phyloP scores from a whole-genome alignment of 352 stramenopile species.

The Bremia lactucae region DNA sequence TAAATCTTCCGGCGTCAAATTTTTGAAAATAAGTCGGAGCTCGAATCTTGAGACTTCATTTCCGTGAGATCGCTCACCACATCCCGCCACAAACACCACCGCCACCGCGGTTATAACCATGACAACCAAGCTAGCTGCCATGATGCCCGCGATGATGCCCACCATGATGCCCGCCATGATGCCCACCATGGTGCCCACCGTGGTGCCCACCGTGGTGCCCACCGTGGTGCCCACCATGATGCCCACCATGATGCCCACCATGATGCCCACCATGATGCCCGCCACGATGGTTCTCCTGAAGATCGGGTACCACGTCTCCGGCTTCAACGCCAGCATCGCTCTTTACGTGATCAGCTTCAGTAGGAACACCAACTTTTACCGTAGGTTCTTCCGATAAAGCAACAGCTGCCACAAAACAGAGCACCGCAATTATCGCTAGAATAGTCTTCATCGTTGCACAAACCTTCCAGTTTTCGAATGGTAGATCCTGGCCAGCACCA shows the following conservation, averaged over 20 bases:
- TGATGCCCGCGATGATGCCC: too few relatives aligned
- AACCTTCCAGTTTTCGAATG: too few relatives aligned
- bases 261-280: neutral
- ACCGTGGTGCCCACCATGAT: neutral
- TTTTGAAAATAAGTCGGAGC: too few relatives aligned
- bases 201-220: neutral
- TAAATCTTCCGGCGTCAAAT: too few relatives aligned
- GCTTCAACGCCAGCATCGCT: neutral
- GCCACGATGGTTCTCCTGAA: neutral
- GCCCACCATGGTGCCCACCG: neutral
- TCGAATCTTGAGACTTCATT: too few relatives aligned
- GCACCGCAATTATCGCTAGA: slow-evolving; percentile 4
- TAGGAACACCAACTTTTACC: neutral
- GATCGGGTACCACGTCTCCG: neutral
- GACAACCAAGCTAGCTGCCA: too few relatives aligned
- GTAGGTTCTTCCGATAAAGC: slow-evolving; percentile 2
- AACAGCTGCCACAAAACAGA: slow-evolving; percentile 7
- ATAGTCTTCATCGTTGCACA: slow-evolving; percentile 3
- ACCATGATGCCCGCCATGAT: too few relatives aligned
- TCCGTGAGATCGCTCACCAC: too few relatives aligned
- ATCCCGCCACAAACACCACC: too few relatives aligned
- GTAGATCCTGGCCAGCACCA: too few relatives aligned
- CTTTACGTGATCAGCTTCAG: neutral
- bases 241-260: neutral
- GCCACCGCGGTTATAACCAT: too few relatives aligned